Percentiles rank a stretch among this genome's conserved stretches.
These are phyloP conservation scores for Saccharomyces jurei DNA, from an alignment of 805 yeast genomes.

Conservation along the genomic window DNA sequence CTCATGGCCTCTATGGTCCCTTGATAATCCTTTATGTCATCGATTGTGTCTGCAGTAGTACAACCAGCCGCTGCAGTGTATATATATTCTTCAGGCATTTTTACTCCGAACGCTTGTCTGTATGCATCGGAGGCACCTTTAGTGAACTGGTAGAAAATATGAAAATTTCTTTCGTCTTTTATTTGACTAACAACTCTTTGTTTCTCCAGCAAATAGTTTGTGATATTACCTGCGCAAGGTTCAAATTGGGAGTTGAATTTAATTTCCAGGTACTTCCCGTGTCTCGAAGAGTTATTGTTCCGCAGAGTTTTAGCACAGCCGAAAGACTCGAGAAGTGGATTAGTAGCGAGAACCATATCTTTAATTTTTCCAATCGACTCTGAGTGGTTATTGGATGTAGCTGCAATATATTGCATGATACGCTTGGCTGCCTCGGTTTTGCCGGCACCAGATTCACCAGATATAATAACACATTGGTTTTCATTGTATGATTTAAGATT, in stretches of 20 bases:
- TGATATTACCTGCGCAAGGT: slow-evolving; percentile 92
- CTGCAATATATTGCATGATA: slow-evolving; percentile 93
- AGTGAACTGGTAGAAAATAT: slow-evolving; percentile 91
- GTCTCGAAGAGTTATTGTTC: slow-evolving; percentile 95
- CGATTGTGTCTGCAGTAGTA: slow-evolving; percentile 76
- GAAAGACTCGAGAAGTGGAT: slow-evolving; percentile 95
- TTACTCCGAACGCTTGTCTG: slow-evolving; percentile 80
- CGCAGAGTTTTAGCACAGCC: slow-evolving; percentile 98
- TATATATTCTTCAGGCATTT: slow-evolving; percentile 84
- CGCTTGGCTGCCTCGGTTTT: slow-evolving; percentile 97
- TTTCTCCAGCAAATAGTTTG: slow-evolving; percentile 88
- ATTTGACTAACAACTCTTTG: slow-evolving; percentile 96
- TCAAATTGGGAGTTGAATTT: slow-evolving; percentile 73
- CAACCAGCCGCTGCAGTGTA: slow-evolving; percentile 86
- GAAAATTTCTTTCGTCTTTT: slow-evolving; percentile 88
- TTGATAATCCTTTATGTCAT: slow-evolving; percentile 69
- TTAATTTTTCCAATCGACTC: slow-evolving; percentile 77
- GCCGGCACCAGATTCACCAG: slow-evolving; percentile 98
- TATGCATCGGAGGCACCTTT: slow-evolving; percentile 82
- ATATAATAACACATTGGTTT: slow-evolving; percentile 92
- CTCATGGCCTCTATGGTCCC: slow-evolving; percentile 84
- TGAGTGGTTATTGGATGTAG: slow-evolving; percentile 56
- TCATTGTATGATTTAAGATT: slow-evolving; percentile 90
- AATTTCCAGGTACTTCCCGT: slow-evolving; percentile 92
- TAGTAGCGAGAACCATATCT: slow-evolving; percentile 96